phyloP scores from a whole-genome alignment of 129 eudicot species.

The Deinandra increscens region DNA sequence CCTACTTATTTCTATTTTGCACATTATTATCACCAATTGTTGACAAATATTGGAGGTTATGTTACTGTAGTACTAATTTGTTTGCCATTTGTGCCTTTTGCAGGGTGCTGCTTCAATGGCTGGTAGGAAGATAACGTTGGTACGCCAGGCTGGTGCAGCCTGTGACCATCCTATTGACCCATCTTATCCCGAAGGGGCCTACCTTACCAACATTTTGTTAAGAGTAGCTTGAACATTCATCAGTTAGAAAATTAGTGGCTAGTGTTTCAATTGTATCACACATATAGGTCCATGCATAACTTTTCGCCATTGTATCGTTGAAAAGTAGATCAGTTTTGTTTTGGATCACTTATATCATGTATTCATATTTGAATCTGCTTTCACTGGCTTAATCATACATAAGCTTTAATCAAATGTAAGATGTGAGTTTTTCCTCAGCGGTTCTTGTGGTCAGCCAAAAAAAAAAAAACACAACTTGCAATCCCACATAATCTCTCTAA shows the following conservation, averaged over 20 bases:
- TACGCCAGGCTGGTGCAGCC: slow-evolving; percentile 86
- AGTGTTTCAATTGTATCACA: background rate
- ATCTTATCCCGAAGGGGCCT: slow-evolving; percentile 86
- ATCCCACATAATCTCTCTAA: background rate
- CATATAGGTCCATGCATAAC: background rate
- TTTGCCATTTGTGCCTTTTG: background rate
- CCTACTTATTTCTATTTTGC: background rate
- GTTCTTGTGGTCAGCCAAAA: background rate
- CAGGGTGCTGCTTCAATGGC: slow-evolving; percentile 87
- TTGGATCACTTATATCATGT: background rate
- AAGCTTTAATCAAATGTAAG: too few species aligned
- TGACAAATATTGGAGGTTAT: background rate
- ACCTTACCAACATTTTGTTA: slow-evolving; percentile 79
- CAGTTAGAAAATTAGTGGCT: background rate
- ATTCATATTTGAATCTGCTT: background rate
- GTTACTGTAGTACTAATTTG: background rate
- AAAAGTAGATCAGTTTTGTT: background rate
- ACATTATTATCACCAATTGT: background rate
- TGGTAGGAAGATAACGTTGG: slow-evolving; percentile 62
- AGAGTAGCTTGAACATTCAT: slow-evolving; percentile 45
- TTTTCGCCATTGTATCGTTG: background rate
- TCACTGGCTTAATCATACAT: background rate
- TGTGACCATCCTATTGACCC: slow-evolving; percentile 94
- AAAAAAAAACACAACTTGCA: background rate
- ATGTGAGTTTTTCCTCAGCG: too few species aligned